Percentiles rank a stretch among this genome's conserved stretches.
These are phyloP conservation scores for Rhytidhysteron rufulum DNA, from an alignment of 2,329 filamentous ascomycete species.

Conservation along the genomic window DNA sequence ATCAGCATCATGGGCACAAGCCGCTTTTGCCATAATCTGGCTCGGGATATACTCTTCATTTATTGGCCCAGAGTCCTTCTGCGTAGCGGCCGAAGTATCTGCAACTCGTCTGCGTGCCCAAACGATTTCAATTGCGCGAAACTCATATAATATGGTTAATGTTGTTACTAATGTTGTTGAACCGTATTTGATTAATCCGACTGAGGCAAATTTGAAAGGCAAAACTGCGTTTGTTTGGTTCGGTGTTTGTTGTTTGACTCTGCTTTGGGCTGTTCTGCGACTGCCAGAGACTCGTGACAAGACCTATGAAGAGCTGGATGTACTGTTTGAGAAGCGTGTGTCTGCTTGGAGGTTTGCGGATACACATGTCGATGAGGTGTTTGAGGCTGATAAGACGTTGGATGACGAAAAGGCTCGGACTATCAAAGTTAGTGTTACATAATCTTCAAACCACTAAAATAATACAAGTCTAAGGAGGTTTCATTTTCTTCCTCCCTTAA, in stretches of 20 bases:
- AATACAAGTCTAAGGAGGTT: too few species aligned
- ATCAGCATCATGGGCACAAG: conserved; percentile 43
- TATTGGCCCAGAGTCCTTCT: conserved; percentile 87
- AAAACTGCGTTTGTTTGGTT: conserved; percentile 86
- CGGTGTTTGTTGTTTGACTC: conserved; percentile 71
- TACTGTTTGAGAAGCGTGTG: conserved; percentile 65
- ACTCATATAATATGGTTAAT: conserved; percentile 61
- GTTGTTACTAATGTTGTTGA: conserved; percentile 77
- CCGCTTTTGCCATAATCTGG: conserved; percentile 30
- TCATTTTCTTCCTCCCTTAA: too few species aligned
- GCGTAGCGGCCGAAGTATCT: conserved; percentile 78
- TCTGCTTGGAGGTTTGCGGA: conserved; percentile 31
- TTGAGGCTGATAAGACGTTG: too few species aligned
- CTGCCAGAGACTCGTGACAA: conserved; percentile 75
- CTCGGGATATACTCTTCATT: conserved; percentile 77
- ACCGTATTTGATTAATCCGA: conserved; percentile 40
- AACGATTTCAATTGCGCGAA: conserved; percentile 80
- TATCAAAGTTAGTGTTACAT: too few species aligned
- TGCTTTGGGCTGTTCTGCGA: conserved; percentile 75
- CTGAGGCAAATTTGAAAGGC: conserved; percentile 80
- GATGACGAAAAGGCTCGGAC: too few species aligned
- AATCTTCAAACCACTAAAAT: too few species aligned
- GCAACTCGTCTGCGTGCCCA: conserved; percentile 84
- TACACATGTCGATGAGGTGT: too few species aligned
- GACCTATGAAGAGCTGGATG: conserved; percentile 79